Base-by-base conservation (phyloP, 2,329 filamentous ascomycete genomes). In the Penicillium sp. region DNA sequence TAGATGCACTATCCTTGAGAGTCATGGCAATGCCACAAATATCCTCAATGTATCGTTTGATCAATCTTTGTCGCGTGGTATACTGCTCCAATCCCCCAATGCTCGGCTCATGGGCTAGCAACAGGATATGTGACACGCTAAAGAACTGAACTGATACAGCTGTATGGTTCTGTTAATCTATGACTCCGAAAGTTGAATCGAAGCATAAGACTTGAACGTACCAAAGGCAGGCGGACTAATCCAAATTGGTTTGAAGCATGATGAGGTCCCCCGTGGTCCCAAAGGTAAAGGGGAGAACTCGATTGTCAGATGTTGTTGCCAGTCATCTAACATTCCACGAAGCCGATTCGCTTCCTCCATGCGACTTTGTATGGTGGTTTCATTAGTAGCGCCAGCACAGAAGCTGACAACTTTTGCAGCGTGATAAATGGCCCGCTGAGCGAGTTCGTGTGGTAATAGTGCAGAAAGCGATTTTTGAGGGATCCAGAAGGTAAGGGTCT, bases 11-110 rank as follows among this genome's bases (percentile, higher is more conserved):
- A 47, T 70, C 68, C n/a, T 60, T 67, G 13, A 68, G 44, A 0
- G 60, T 60, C 50, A 60, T 59, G 13, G 67, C 66, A 55, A 70
- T 67, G 5, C 67, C 67, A 58, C 67, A 67, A 13, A 70, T 65
- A n/a, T 58, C 57, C 25, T 67, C 61, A 13, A 64, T 60, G 33
- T 58, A 62, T 16, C 48, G 57, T 26, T 60, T 53, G 4, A 71
- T 58, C 1, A 49, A 33, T 1, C 49, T 58, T 23, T 69, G 67
- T 14, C 61, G 60, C 23, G 61, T 35, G 1, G 67, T 29, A 26
- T 63, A 67, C 6, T 62, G 39, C 16, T 61, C 57, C 7, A 67
- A 46, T 2, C 67, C 68, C 7, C 63, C 61, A 4, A 66, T 14
- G 5, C 45, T 63, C 11, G 68, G 68, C 21, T 68, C 61, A 42